These are phyloP conservation scores for Cutaneotrichosporon sp. DNA, from an alignment of 1,284 basidiomycete species.

Conservation along the genomic window DNA sequence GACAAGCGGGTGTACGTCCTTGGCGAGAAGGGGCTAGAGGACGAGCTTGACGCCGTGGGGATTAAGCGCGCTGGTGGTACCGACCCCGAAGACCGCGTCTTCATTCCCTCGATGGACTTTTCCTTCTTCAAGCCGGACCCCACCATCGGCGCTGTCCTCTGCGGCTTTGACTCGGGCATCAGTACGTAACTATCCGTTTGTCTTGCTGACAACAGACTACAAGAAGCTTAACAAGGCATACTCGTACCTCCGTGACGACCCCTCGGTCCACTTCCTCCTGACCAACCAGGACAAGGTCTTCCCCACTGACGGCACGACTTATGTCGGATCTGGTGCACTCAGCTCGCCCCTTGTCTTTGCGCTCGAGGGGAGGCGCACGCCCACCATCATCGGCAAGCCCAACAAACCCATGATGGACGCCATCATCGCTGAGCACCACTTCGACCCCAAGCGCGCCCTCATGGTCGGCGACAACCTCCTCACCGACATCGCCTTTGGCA, in stretches of 20 bases:
- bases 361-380: constrained; percentile 57
- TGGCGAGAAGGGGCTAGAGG: constrained; percentile 85
- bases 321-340: constrained; percentile 66
- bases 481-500: constrained; percentile 82
- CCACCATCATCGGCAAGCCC: constrained; percentile 85
- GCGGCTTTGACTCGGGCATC: constrained; percentile 61
- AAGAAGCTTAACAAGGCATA: constrained; percentile 90
- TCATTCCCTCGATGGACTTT: constrained; percentile 66
- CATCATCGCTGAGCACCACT: constrained; percentile 88
- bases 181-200: constrained; percentile 30
- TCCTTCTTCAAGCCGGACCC: constrained; percentile 67
- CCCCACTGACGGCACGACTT: constrained; percentile 69
- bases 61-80: constrained; percentile 78
- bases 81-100: constrained; percentile 72
- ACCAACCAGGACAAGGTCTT: constrained; percentile 93
- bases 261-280: constrained; percentile 76
- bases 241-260: constrained; percentile 76
- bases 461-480: constrained; percentile 94
- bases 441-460: constrained; percentile 71
- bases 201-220: constrained; percentile 58
- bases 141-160: constrained; percentile 80
- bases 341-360: constrained; percentile 76
- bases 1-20: constrained; percentile 95
- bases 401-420: constrained; percentile 88
- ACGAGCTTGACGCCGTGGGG: constrained; percentile 81